phyloP scores from a whole-genome alignment of 83 land plant species.

The Diphasiastrum complanatum region DNA sequence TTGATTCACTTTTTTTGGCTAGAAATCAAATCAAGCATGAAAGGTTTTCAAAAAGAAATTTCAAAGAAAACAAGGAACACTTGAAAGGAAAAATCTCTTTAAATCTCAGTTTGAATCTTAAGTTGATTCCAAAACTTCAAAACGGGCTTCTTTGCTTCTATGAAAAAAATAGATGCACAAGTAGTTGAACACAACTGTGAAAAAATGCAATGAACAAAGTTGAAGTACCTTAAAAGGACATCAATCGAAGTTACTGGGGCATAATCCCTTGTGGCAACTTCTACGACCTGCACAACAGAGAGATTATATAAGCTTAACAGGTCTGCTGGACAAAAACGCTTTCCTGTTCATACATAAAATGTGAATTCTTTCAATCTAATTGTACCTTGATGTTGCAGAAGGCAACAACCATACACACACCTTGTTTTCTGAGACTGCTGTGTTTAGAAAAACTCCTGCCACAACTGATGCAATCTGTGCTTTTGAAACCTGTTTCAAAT shows the following conservation, averaged over 20 bases:
- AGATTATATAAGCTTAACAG: no score
- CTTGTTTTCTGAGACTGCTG: slow-evolving; percentile 6
- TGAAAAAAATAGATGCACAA: no score
- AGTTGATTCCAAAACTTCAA: background rate
- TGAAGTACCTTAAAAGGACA: slow-evolving; percentile 5
- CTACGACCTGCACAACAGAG: slow-evolving; percentile 2
- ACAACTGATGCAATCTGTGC: slow-evolving; percentile 6
- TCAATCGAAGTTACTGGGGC: background rate
- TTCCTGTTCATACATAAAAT: background rate
- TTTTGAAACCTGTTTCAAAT: slow-evolving; percentile 1
- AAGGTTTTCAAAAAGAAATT: no score
- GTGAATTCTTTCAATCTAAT: background rate
- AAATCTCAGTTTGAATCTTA: no score
- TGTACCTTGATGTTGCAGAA: background rate
- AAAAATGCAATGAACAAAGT: no score
- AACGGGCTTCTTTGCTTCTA: no score
- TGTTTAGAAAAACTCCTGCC: background rate
- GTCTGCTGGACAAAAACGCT: no score
- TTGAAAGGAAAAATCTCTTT: no score
- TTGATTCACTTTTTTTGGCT: no score
- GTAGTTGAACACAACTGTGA: no score
- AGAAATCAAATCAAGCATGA: no score
- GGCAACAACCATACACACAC: background rate
- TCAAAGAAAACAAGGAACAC: no score
- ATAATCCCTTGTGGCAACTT: slow-evolving; percentile 5